These are phyloP conservation scores for Senna tora DNA, from an alignment of 306 rosid species.

Conservation along the genomic window DNA sequence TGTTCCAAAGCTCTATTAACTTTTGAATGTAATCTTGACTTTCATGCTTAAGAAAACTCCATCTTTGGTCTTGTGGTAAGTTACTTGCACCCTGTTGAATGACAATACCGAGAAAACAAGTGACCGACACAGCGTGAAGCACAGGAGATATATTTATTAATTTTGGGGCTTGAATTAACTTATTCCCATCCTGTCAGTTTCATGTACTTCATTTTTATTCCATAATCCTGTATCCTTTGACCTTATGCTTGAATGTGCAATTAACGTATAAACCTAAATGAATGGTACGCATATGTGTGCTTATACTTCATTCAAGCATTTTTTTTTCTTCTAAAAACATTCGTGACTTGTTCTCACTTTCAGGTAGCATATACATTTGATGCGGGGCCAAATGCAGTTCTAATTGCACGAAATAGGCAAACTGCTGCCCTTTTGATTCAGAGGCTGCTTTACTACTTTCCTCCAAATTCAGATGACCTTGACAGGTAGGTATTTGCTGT, in stretches of 20 bases:
- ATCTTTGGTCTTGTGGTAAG: conserved; percentile 14
- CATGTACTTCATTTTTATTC: neutral
- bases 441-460: conserved; percentile 86
- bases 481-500: conserved; percentile 71
- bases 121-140: neutral
- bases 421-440: conserved; percentile 81
- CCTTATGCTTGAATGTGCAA: neutral
- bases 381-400: conserved; percentile 98
- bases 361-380: conserved; percentile 99
- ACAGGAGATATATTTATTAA: neutral
- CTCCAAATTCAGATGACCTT: conserved; percentile 83
- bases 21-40: too few species aligned
- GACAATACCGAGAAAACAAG: conserved; percentile 9
- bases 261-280: neutral
- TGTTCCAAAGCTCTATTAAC: neutral
- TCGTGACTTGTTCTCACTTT: conserved; percentile 26
- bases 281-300: conserved; percentile 18
- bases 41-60: conserved; percentile 12
- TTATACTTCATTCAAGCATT: neutral
- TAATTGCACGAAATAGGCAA: conserved; percentile 85
- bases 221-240: conserved; percentile 19
- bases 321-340: conserved; percentile 20
- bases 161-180: neutral
- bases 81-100: conserved; percentile 15
- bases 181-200: conserved; percentile 8